Percentiles rank a stretch among this genome's conserved stretches.
Evolutionary conservation across 164 flowering plant species (phyloP).

Genomic region (Stephania japonica): DNA sequence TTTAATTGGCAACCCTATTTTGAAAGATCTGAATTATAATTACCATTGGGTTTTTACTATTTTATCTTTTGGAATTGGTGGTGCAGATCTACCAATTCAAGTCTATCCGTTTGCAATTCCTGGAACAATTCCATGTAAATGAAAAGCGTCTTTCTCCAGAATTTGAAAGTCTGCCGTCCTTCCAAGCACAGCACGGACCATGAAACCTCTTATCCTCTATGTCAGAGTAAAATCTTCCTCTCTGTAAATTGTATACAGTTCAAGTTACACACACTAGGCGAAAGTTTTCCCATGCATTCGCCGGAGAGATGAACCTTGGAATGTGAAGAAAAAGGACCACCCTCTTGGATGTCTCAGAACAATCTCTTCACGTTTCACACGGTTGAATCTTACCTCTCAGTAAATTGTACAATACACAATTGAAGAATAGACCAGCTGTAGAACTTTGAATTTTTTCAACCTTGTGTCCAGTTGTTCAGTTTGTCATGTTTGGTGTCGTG

Average conservation of each 20-base stretch:
- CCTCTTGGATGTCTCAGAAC: no score
- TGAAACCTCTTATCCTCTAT: slow-evolving; percentile 16
- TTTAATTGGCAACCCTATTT: neutral
- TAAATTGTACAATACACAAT: slow-evolving; percentile 1
- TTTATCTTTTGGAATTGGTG: neutral
- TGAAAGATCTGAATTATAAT: neutral
- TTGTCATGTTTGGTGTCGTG: neutral
- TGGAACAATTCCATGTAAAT: slow-evolving; percentile 70
- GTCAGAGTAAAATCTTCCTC: neutral
- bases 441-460: neutral
- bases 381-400: neutral
- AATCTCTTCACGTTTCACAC: no score
- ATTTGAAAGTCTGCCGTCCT: slow-evolving; percentile 42
- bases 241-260: neutral
- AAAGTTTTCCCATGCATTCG: no score
- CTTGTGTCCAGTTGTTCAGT: neutral
- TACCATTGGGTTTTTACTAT: slow-evolving; percentile 1
- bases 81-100: slow-evolving; percentile 61
- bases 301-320: no score
- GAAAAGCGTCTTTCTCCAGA: slow-evolving; percentile 47
- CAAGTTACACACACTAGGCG: no score
- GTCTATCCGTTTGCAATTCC: slow-evolving; percentile 73
- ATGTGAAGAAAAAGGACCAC: no score
- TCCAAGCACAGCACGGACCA: slow-evolving; percentile 66
- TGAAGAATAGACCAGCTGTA: neutral